These are phyloP conservation scores for Apiospora hydei DNA, from an alignment of 2,329 filamentous ascomycete genomes.

Conservation along the genomic window DNA sequence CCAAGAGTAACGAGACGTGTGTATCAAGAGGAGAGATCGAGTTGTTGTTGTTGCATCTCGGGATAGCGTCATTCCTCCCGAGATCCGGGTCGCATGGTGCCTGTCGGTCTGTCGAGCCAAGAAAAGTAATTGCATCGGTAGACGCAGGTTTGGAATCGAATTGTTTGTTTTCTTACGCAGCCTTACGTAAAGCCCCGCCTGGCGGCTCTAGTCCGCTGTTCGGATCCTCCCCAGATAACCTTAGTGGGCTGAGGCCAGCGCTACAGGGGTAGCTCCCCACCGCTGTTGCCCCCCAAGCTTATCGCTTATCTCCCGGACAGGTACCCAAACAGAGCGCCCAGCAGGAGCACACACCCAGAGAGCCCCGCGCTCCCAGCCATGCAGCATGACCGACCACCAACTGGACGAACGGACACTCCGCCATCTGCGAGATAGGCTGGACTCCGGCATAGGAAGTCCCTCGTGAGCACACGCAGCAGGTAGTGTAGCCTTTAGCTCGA, in stretches of 20 bases:
- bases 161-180: not conserved
- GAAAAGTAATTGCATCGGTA: not conserved
- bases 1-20: not conserved
- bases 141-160: not conserved
- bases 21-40: no score
- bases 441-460: constrained; percentile 17
- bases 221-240: constrained; percentile 15
- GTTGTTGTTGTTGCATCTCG: not conserved
- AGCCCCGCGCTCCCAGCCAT: not conserved
- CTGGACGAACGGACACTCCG: constrained; percentile 10
- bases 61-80: not conserved
- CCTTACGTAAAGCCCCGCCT: constrained; percentile 3
- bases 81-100: not conserved
- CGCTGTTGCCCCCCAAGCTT: not conserved
- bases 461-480: not conserved
- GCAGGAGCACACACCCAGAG: not conserved
- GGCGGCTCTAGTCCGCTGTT: not conserved
- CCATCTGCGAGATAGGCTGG: constrained; percentile 14
- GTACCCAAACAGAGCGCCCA: not conserved
- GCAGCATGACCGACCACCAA: constrained; percentile 2
- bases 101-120: not conserved
- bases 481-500: not conserved
- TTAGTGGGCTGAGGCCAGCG: not conserved
- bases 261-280: constrained; percentile 16
- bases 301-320: constrained; percentile 22